Base-by-base conservation (phyloP, 1,284 basidiomycete genomes). In the Marasmius oreades region DNA sequence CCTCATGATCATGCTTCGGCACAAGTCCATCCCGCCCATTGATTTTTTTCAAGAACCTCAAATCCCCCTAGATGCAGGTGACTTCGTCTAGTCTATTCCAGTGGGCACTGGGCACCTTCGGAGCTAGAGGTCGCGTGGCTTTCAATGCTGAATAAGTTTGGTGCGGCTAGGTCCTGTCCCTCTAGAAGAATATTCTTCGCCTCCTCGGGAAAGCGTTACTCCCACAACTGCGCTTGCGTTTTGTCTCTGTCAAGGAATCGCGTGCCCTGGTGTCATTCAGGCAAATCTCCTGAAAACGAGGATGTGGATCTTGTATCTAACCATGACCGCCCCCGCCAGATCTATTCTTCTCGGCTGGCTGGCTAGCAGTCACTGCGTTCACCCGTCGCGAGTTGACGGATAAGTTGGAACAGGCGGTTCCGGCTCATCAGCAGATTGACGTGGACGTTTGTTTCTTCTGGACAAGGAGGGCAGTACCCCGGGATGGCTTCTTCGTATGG, bases 121-220 rank as follows among this genome's bases (percentile, higher is more conserved):
- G 66, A 68, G 11, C 62, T 61, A 16, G 71, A 71, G 7, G 57
- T 59, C 44, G 66, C 69, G 3, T 75, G 85, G 3, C 61, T 84
- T 3, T 86, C 85, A 0, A 62, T 89, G 18, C 70, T 90, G 50
- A 89, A 86, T 62, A 90, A 89, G 62, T 90, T 88, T 61, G 88
- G 88, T 18, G 87, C 87, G 0, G 77, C 87, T 20, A 88, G 88
- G 0, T 88, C 86, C 85, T 0, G 61, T 87, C 12, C 54, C 89
- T 5, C 62, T 90, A 1, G 84, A 88, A 61, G 86, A 88, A 54
- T 63, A 71, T 51, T 10, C 59, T 16, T 31, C 47, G 55, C 52
- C 37, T 53, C 55, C 18, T 16, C 5, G 47, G 24, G 44, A 45
- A 12, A 31, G 8, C 18, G 4, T 16, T 46, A 33, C 39, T 3